Conservation (phyloP, 2,329 filamentous ascomycete genomes). For the Dryadomyces quercivorus region DNA sequence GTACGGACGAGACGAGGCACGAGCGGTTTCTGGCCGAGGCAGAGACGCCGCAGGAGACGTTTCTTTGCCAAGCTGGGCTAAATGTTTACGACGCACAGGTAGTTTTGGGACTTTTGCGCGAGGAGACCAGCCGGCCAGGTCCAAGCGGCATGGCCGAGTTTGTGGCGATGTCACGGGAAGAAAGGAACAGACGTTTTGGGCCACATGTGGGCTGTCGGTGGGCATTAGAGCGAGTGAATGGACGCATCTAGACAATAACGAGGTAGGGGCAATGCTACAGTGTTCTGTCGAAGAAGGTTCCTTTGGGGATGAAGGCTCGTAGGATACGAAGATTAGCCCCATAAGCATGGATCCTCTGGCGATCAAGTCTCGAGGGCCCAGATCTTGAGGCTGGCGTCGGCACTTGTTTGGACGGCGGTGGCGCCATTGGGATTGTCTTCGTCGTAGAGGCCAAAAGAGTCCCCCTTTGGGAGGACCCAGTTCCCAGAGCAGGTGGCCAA, state of each 20-base stretch:
- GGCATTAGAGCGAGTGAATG: not conserved
- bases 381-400: slow-evolving; percentile 8
- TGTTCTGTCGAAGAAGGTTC: too few relatives aligned
- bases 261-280: too few relatives aligned
- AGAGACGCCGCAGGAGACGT: slow-evolving; percentile 56
- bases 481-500: slow-evolving; percentile 44
- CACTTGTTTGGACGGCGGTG: not conserved
- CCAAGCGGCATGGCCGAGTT: slow-evolving; percentile 33
- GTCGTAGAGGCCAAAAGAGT: not conserved
- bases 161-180: slow-evolving; percentile 38
- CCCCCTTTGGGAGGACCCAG: slow-evolving; percentile 23
- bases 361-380: slow-evolving; percentile 6
- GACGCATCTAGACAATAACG: not conserved
- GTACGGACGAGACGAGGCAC: slow-evolving; percentile 9
- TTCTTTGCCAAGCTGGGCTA: slow-evolving; percentile 51
- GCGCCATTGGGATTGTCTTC: not conserved
- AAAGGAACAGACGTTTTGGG: slow-evolving; percentile 38
- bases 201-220: slow-evolving; percentile 36
- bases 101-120: slow-evolving; percentile 35
- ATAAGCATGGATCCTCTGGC: not conserved
- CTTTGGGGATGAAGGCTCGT: too few relatives aligned
- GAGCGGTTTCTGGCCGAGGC: slow-evolving; percentile 31
- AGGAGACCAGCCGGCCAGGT: not conserved
- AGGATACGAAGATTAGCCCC: too few relatives aligned
- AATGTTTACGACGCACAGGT: slow-evolving; percentile 62